phyloP scores from a whole-genome alignment of 768 basidiomycete species.

The Macrolepiota dolichaula region DNA sequence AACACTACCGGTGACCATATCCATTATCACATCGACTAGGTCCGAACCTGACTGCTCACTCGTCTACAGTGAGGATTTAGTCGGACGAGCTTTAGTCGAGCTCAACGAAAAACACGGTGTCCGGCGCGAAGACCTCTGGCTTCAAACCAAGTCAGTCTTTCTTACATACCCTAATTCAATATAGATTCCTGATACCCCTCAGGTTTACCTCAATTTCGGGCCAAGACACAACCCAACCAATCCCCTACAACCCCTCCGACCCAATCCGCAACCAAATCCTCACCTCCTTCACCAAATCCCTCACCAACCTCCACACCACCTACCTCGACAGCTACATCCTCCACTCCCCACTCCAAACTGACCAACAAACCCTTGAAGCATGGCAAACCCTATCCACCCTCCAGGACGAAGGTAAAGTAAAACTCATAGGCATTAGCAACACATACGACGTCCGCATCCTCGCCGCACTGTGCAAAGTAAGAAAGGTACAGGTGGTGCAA shows the following conservation, averaged over 20 bases:
- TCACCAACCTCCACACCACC: slow-evolving; percentile 64
- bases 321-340: slow-evolving; percentile 80
- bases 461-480: slow-evolving; percentile 44
- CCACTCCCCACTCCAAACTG: slow-evolving; percentile 66
- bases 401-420: slow-evolving; percentile 63
- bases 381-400: slow-evolving; percentile 61
- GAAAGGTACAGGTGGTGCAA: slow-evolving; percentile 72
- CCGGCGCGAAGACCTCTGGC: slow-evolving; percentile 65
- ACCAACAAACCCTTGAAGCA: slow-evolving; percentile 61
- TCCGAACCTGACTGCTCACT: background rate
- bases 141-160: slow-evolving; percentile 71
- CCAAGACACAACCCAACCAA: slow-evolving; percentile 64
- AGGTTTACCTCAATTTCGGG: slow-evolving; percentile 76
- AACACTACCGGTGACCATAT: slow-evolving; percentile 59
- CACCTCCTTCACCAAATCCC: slow-evolving; percentile 59
- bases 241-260: slow-evolving; percentile 66
- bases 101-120: slow-evolving; percentile 56
- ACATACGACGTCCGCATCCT: slow-evolving; percentile 63
- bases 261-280: slow-evolving; percentile 57
- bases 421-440: slow-evolving; percentile 74
- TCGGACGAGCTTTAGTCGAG: slow-evolving; percentile 66
- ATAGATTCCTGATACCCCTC: background rate
- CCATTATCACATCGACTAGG: background rate
- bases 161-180: background rate
- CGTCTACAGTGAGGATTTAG: slow-evolving; percentile 64